Evolutionary conservation across 1,139 yeast genomes (phyloP).

Genomic region (Debaryomyces udenii): DNA sequence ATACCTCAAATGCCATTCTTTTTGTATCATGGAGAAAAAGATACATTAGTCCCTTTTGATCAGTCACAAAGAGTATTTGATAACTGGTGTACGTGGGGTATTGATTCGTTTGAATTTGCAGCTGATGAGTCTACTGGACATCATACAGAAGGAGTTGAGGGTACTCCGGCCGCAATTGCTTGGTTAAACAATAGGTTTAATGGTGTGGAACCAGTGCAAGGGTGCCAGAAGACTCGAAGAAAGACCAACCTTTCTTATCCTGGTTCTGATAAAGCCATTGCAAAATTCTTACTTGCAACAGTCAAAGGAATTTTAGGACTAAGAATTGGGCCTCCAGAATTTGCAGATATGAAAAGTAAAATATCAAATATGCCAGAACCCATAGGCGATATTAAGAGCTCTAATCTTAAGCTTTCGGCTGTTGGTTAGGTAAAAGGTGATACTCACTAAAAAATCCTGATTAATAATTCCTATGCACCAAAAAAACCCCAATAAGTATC

Average conservation of each 20-base stretch:
- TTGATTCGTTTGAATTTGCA: slow-evolving; percentile 15
- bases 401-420: too few species aligned
- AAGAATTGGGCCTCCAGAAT: neutral
- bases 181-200: slow-evolving; percentile 13
- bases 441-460: too few species aligned
- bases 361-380: too few species aligned
- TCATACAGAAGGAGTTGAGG: slow-evolving; percentile 9
- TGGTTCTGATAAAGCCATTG: slow-evolving; percentile 26
- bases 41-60: slow-evolving; percentile 25
- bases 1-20: slow-evolving; percentile 31
- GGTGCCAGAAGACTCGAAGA: slow-evolving; percentile 24
- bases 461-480: too few species aligned
- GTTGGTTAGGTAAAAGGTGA: too few species aligned
- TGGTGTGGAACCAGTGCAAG: slow-evolving; percentile 10
- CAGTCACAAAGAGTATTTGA: slow-evolving; percentile 24
- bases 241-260: slow-evolving; percentile 39
- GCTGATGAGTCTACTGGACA: slow-evolving; percentile 14
- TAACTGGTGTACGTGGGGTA: slow-evolving; percentile 23
- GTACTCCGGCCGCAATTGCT: slow-evolving; percentile 12
- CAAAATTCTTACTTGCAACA: slow-evolving; percentile 21
- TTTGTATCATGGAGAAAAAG: slow-evolving; percentile 27
- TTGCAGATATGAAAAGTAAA: too few species aligned
- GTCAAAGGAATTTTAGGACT: neutral
- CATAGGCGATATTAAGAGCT: too few species aligned
- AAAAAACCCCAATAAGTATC: too few species aligned